Percentiles rank a stretch among this genome's conserved stretches.
Evolutionary conservation across 2,329 filamentous ascomycete species (phyloP).

Genomic region (Colletotrichum sp.): DNA sequence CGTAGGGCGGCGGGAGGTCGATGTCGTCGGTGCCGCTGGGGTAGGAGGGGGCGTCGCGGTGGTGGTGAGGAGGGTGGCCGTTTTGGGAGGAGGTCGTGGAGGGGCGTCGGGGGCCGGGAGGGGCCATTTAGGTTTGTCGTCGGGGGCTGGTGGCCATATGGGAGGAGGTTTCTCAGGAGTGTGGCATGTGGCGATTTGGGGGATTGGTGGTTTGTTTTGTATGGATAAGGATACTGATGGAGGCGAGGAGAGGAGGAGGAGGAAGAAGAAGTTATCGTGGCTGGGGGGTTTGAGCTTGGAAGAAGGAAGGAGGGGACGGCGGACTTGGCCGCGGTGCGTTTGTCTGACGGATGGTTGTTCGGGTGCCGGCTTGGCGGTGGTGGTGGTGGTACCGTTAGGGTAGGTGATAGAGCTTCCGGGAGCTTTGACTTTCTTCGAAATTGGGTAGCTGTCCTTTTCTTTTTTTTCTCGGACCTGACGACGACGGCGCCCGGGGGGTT

Average conservation of each 20-base stretch:
- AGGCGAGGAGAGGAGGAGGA: not conserved
- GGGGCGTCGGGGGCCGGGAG: conserved; percentile 1
- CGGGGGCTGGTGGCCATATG: conserved; percentile 9
- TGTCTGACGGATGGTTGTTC: not conserved
- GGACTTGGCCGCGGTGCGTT: not conserved
- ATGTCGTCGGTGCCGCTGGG: not conserved
- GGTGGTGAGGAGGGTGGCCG: not conserved
- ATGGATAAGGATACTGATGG: not conserved
- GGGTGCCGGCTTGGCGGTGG: not conserved
- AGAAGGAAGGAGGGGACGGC: not conserved
- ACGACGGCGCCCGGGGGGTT: not conserved
- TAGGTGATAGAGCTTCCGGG: not conserved
- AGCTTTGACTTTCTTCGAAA: not conserved
- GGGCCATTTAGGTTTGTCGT: conserved; percentile 4
- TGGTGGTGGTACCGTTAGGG: not conserved
- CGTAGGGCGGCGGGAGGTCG: not conserved
- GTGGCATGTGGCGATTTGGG: not conserved
- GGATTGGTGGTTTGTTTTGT: not conserved
- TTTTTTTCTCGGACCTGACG: not conserved
- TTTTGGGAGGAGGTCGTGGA: not conserved
- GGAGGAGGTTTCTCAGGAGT: not conserved
- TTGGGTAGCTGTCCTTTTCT: not conserved
- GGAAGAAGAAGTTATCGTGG: not conserved
- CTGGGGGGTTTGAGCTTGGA: not conserved
- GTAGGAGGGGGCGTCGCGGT: not conserved